Conservation (phyloP, 176 grass and related monocot genomes). For the Musa schizocarpa region DNA sequence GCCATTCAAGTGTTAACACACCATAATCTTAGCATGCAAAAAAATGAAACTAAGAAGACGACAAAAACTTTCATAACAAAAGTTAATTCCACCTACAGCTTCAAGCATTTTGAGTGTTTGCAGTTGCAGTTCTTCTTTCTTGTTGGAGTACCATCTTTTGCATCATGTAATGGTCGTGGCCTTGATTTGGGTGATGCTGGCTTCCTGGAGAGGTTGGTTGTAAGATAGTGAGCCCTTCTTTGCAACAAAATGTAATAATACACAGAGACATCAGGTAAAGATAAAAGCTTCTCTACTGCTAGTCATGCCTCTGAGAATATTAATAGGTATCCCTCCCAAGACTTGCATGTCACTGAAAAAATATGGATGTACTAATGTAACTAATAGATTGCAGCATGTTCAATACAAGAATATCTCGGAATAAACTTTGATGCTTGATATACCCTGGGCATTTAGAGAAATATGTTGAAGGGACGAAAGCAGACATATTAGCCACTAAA, state of each 20-base stretch:
- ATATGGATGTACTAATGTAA: no score
- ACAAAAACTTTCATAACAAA: slow-evolving; percentile 4
- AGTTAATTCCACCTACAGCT: slow-evolving; percentile 58
- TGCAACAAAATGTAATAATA: slow-evolving; percentile 9
- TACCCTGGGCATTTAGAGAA: no score
- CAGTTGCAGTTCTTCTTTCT: slow-evolving; percentile 98
- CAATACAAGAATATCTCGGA: no score
- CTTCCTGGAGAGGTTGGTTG: slow-evolving; percentile 43
- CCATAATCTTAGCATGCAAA: neutral
- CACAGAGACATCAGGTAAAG: neutral
- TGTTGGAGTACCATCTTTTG: slow-evolving; percentile 66
- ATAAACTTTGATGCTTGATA: no score
- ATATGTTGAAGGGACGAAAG: no score
- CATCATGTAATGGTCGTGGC: slow-evolving; percentile 31
- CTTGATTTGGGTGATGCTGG: slow-evolving; percentile 65
- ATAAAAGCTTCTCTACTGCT: neutral
- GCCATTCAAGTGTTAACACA: neutral
- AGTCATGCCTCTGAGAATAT: no score
- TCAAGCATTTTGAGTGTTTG: slow-evolving; percentile 85
- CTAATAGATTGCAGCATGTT: no score
- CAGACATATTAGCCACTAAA: no score
- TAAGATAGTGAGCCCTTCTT: slow-evolving; percentile 22
- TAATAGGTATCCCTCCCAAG: no score
- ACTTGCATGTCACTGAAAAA: no score
- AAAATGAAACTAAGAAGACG: neutral